Percentiles rank a stretch among this genome's conserved stretches.
Evolutionary conservation across 768 basidiomycete genomes (phyloP).

Genomic region (Asterophora lycoperdoides): DNA sequence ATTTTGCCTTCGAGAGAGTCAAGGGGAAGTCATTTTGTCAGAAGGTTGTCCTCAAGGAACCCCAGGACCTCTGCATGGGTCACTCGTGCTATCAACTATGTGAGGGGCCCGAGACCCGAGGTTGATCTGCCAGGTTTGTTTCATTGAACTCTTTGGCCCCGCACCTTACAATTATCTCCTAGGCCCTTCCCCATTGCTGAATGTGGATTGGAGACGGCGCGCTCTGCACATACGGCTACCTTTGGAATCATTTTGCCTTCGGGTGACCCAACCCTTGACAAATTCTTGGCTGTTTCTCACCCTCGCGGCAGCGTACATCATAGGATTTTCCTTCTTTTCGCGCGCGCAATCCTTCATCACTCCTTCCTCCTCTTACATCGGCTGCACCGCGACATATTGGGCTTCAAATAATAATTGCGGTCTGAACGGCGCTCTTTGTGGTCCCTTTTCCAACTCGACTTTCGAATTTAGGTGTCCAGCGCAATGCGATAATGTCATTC

Average conservation of each 20-base stretch:
- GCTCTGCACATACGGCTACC: slow-evolving; percentile 35
- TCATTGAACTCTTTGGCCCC: background rate
- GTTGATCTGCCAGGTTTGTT: slow-evolving; percentile 31
- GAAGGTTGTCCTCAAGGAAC: slow-evolving; percentile 14
- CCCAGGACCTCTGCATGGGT: slow-evolving; percentile 19
- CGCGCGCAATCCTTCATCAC: slow-evolving; percentile 71
- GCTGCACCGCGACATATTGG: slow-evolving; percentile 73
- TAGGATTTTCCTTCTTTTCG: slow-evolving; percentile 68
- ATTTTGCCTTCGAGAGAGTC: slow-evolving; percentile 9
- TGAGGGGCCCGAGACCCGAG: slow-evolving; percentile 61
- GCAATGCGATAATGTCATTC: slow-evolving; percentile 55
- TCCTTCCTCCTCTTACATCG: slow-evolving; percentile 57
- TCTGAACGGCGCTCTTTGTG: slow-evolving; percentile 60
- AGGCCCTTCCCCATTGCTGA: slow-evolving; percentile 56
- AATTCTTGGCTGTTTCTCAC: slow-evolving; percentile 50
- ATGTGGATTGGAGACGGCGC: slow-evolving; percentile 40
- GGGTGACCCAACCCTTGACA: slow-evolving; percentile 48
- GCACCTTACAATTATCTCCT: slow-evolving; percentile 27
- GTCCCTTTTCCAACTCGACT: slow-evolving; percentile 54
- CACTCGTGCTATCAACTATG: slow-evolving; percentile 28
- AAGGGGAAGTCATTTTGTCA: slow-evolving; percentile 17
- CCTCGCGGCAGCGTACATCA: slow-evolving; percentile 59
- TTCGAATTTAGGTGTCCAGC: slow-evolving; percentile 83
- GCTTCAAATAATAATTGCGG: slow-evolving; percentile 66
- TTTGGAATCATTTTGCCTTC: slow-evolving; percentile 53